A percentile compares a stretch with the other conserved stretches of the same genome.
Conservation (phyloP, 305 asterid species). For the Rubia tinctorum region DNA sequence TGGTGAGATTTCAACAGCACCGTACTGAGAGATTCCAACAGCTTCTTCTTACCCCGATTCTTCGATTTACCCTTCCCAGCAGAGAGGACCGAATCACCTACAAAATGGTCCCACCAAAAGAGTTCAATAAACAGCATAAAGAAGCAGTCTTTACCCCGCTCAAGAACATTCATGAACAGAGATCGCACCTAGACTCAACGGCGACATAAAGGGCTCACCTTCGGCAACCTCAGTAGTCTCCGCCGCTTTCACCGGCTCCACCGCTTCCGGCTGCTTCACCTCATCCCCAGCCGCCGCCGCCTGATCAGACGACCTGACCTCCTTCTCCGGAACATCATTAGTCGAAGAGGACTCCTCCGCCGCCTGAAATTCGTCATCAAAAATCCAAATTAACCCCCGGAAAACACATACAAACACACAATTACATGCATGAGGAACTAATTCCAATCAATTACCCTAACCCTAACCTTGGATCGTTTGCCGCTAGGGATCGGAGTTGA, state of each 20-base stretch:
- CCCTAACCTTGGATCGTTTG: slow-evolving; percentile 54
- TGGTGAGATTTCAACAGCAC: too few species aligned
- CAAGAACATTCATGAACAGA: slow-evolving; percentile 9
- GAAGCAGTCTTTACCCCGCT: neutral
- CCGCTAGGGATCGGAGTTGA: slow-evolving; percentile 45
- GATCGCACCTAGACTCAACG: slow-evolving; percentile 16
- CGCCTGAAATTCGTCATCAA: slow-evolving; percentile 17
- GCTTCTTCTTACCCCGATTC: slow-evolving; percentile 57
- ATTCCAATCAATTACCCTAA: slow-evolving; percentile 13
- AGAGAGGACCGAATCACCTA: slow-evolving; percentile 51
- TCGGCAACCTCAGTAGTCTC: slow-evolving; percentile 11
- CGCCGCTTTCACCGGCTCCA: slow-evolving; percentile 15
- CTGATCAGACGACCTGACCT: slow-evolving; percentile 26
- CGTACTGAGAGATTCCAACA: slow-evolving; percentile 40
- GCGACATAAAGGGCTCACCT: slow-evolving; percentile 18
- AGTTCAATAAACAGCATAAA: slow-evolving; percentile 6
- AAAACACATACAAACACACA: too few species aligned
- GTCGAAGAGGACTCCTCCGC: slow-evolving; percentile 27
- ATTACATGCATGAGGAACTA: neutral
- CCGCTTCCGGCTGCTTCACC: slow-evolving; percentile 15
- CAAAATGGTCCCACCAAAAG: slow-evolving; percentile 14
- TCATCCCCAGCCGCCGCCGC: slow-evolving; percentile 16
- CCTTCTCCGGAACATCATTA: slow-evolving; percentile 21
- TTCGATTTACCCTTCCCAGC: slow-evolving; percentile 48
- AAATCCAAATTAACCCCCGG: neutral